Base-by-base conservation (phyloP, 2,329 filamentous ascomycete genomes). In the Paecilomyces dactylethromorphus region DNA sequence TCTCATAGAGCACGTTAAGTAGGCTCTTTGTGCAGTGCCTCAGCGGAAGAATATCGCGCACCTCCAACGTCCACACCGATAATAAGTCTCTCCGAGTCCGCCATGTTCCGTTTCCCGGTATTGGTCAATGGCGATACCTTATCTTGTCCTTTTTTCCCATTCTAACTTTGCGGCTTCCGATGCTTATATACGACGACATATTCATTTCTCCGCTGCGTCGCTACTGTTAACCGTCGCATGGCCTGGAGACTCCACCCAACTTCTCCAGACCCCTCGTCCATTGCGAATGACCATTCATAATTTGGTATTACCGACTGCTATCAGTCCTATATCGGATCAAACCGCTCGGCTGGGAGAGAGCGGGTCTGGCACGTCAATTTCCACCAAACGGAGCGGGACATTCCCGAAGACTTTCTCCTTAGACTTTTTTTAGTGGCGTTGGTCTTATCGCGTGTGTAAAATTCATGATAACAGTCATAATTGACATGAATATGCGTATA, bases 51-150 rank as follows among this genome's bases (percentile, higher is more conserved):
- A 45, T 45, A 45, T 45, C 39, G 39, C 50, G 50, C 15, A 52
- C 50, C 73, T 26, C 73, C 72, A 18, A 75, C 72, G 59, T 75
- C 73, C 13, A 76, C 70, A 6, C 74, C 75, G 52, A 82, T 79
- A 11, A 52, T 52, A 24, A 52, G 26, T 29, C 50, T 26, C 11
- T n/a, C 50, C 7, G 22, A 29, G 12, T 52, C 50, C 15, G 22
- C 11, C 50, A 52, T 52, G 11, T 11, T 26, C 7, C 7, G 4
- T n/a, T 26, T 24, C 13, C 29, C 21, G 13, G 13, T 13, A 45
- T 18, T 18, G 50, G 26, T 52, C 4, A 26, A 5, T 26, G 13
- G 18, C 21, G 21, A 24, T 52, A 12, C 5, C 1, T 21, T 24
- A 2, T 52, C 26, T 52, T 45, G 13, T 60, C 62, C 61, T 39